Conservation (phyloP, 2,329 filamentous ascomycete genomes). For the Berkeleyomyces rouxiae region DNA sequence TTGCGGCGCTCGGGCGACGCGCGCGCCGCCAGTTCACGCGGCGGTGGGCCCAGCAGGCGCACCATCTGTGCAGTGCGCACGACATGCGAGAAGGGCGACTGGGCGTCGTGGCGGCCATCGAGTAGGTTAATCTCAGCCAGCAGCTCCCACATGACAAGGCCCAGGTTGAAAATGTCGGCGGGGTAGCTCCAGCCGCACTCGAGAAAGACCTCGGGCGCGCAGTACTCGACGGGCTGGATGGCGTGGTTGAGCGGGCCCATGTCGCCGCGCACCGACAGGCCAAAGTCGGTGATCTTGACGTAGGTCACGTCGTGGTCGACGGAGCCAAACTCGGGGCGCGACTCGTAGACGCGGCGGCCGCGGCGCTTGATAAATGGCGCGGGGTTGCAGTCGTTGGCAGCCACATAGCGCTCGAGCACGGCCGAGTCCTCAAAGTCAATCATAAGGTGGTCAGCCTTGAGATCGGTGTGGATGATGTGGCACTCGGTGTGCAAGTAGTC, state of each 20-base stretch:
- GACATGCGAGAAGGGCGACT: slow-evolving; percentile 17
- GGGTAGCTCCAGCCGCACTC: slow-evolving; percentile 20
- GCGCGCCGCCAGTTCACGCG: slow-evolving; percentile 16
- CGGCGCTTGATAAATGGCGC: slow-evolving; percentile 16
- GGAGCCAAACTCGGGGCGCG: slow-evolving; percentile 16
- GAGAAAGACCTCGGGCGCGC: slow-evolving; percentile 20
- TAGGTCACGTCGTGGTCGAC: slow-evolving; percentile 16
- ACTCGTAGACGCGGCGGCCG: slow-evolving; percentile 16
- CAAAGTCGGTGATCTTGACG: slow-evolving; percentile 18
- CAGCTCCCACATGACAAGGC: slow-evolving; percentile 20
- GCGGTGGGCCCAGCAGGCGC: slow-evolving; percentile 19
- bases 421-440: slow-evolving; percentile 15
- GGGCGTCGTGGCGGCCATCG: slow-evolving; percentile 13
- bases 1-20: slow-evolving; percentile 12
- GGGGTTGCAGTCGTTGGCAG: slow-evolving; percentile 17
- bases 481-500: slow-evolving; percentile 27
- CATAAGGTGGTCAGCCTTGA: slow-evolving; percentile 23
- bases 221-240: slow-evolving; percentile 20
- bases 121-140: slow-evolving; percentile 19
- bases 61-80: slow-evolving; percentile 20
- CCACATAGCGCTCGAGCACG: slow-evolving; percentile 17
- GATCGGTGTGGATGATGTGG: slow-evolving; percentile 30
- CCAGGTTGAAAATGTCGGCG: slow-evolving; percentile 19
- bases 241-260: slow-evolving; percentile 15
- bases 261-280: slow-evolving; percentile 18